Conservation (phyloP, 2,329 filamentous ascomycete genomes). For the Penicillium sumatraense region DNA sequence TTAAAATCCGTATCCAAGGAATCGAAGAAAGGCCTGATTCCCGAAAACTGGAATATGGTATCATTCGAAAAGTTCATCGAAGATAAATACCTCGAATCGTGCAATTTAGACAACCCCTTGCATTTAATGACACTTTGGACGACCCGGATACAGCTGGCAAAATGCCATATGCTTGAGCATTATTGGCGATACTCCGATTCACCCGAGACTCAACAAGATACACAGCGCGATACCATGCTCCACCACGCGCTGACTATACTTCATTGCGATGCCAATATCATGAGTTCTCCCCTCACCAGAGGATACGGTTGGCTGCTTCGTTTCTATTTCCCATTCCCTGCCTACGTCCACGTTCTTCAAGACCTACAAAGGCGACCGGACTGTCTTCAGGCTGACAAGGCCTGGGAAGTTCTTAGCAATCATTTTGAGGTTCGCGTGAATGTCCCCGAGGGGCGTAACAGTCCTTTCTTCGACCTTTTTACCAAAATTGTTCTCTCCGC, state of each 20-base stretch:
- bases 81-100: conserved; percentile 51
- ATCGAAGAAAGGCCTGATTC: conserved; percentile 12
- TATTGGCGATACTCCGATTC: conserved; percentile 39
- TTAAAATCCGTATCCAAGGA: conserved; percentile 38
- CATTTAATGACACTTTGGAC: conserved; percentile 56
- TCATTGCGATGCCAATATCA: conserved; percentile 52
- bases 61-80: conserved; percentile 50
- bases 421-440: conserved; percentile 48
- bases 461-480: conserved; percentile 38
- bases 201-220: conserved; percentile 28
- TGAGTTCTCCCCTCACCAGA: conserved; percentile 46
- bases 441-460: conserved; percentile 5
- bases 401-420: conserved; percentile 53
- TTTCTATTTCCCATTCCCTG: conserved; percentile 55
- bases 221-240: conserved; percentile 36
- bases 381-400: conserved; percentile 35
- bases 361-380: conserved; percentile 46
- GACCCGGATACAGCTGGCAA: conserved; percentile 53
- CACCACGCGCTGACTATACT: conserved; percentile 44
- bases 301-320: conserved; percentile 49
- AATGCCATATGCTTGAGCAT: conserved; percentile 55
- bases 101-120: conserved; percentile 47
- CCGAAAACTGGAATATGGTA: conserved; percentile 35
- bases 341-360: conserved; percentile 53
- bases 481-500: conserved; percentile 45